Evolutionary conservation across 2,329 filamentous ascomycete species (phyloP).

Genomic region (Tolypocladium pustulatum): DNA sequence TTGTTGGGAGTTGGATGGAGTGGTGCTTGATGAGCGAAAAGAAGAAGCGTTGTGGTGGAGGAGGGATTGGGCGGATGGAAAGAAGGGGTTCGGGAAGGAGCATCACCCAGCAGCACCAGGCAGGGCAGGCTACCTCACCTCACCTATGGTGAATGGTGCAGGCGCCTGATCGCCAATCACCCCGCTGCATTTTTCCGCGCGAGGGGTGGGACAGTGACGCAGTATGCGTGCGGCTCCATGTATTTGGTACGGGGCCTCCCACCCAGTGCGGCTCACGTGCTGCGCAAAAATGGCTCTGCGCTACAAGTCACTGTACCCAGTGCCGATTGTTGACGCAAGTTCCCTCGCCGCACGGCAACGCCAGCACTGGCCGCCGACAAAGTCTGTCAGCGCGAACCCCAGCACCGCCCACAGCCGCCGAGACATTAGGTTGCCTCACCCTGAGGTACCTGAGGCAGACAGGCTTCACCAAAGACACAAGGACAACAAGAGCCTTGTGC

Average conservation of each 20-base stretch:
- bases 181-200: neutral
- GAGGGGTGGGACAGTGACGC: neutral
- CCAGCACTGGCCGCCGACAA: neutral
- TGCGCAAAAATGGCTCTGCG: neutral
- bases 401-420: neutral
- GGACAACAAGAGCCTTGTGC: neutral
- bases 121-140: too few species aligned
- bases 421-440: neutral
- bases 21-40: constrained; percentile 21
- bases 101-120: neutral
- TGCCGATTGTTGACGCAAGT: neutral
- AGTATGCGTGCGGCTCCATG: neutral
- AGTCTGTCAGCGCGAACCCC: neutral
- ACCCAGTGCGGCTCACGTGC: neutral
- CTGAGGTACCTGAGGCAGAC: neutral
- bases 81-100: constrained; percentile 15
- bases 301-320: neutral
- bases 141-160: constrained; percentile 4
- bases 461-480: neutral
- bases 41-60: constrained; percentile 6
- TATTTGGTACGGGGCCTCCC: neutral
- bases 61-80: constrained; percentile 14
- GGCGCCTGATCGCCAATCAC: constrained; percentile 2
- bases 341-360: neutral
- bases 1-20: constrained; percentile 17